Percentiles rank a stretch among this genome's conserved stretches.
Conservation (phyloP, 2,329 filamentous ascomycete species). For the Ophiostoma perfectum region DNA sequence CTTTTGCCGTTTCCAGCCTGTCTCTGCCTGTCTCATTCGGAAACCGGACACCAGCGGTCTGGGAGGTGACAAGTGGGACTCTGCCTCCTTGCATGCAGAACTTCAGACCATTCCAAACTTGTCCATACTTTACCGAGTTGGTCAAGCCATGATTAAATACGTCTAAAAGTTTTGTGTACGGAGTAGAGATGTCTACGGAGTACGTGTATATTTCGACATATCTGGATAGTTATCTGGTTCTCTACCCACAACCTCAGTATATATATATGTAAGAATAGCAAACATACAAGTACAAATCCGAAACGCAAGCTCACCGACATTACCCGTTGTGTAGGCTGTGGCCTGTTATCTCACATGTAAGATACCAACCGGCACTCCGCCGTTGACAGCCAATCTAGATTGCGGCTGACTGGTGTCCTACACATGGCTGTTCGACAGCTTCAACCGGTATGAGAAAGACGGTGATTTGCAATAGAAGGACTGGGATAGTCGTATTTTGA, state of each 20-base stretch:
- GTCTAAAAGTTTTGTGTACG: not conserved
- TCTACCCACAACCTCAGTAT: not conserved
- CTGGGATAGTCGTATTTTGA: too few species aligned
- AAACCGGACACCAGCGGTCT: conserved; percentile 14
- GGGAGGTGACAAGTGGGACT: conserved; percentile 14
- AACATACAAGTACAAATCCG: not conserved
- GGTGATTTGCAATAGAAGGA: too few species aligned
- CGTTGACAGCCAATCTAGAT: conserved; percentile 20
- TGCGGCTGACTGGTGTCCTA: conserved; percentile 18
- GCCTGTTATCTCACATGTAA: not conserved
- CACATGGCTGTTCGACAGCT: not conserved
- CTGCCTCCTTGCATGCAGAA: conserved; percentile 4
- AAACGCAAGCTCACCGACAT: not conserved
- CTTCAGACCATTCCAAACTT: conserved; percentile 1
- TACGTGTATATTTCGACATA: not conserved
- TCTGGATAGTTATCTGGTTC: not conserved
- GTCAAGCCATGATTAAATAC: not conserved
- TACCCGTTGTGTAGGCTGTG: not conserved
- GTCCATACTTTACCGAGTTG: conserved; percentile 9
- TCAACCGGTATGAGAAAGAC: not conserved
- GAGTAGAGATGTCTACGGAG: not conserved
- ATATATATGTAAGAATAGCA: not conserved
- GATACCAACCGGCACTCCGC: not conserved
- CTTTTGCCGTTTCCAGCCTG: not conserved
- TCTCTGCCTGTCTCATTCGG: not conserved